Conservation (phyloP, 352 stramenopile species). For the Phytopythium chamaehyphon region DNA sequence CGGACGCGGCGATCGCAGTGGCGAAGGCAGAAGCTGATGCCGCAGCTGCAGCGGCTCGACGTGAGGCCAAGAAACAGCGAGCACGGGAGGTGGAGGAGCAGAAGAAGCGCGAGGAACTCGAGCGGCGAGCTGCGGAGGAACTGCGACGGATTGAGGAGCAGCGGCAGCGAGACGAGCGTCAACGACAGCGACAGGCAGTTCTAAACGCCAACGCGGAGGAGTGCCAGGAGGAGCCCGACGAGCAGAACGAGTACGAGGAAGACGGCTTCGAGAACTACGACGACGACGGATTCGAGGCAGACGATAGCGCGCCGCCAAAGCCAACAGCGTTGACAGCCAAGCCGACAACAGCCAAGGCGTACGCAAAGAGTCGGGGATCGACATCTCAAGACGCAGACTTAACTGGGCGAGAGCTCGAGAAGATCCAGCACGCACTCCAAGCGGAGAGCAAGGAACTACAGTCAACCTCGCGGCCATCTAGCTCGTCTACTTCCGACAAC, state of each 20-base stretch:
- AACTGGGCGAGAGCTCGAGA: slow-evolving; percentile 28
- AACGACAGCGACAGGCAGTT: slow-evolving; percentile 42
- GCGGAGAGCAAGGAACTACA: slow-evolving; percentile 50
- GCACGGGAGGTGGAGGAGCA: slow-evolving; percentile 49
- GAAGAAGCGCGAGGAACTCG: slow-evolving; percentile 44
- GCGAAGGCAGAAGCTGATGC: slow-evolving; percentile 34
- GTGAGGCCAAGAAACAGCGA: slow-evolving; percentile 52
- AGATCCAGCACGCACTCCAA: slow-evolving; percentile 61
- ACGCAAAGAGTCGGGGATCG: slow-evolving; percentile 13
- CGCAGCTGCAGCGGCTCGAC: slow-evolving; percentile 15
- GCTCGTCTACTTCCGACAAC: slow-evolving; percentile 5
- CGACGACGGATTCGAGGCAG: slow-evolving; percentile 47
- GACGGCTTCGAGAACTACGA: slow-evolving; percentile 67
- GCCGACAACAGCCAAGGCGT: slow-evolving; percentile 9
- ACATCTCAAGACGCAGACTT: slow-evolving; percentile 1
- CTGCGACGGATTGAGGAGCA: slow-evolving; percentile 41
- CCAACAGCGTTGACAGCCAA: slow-evolving; percentile 11
- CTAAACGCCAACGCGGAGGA: slow-evolving; percentile 73
- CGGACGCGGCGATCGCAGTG: slow-evolving; percentile 8
- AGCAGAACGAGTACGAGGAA: slow-evolving; percentile 50
- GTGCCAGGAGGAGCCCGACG: slow-evolving; percentile 51
- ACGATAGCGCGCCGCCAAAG: slow-evolving; percentile 26
- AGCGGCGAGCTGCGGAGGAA: slow-evolving; percentile 41
- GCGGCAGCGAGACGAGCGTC: slow-evolving; percentile 34
- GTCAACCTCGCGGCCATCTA: slow-evolving; percentile 23